Evolutionary conservation across 352 stramenopile genomes (phyloP).

Genomic region (Globisporangium spinosum): DNA sequence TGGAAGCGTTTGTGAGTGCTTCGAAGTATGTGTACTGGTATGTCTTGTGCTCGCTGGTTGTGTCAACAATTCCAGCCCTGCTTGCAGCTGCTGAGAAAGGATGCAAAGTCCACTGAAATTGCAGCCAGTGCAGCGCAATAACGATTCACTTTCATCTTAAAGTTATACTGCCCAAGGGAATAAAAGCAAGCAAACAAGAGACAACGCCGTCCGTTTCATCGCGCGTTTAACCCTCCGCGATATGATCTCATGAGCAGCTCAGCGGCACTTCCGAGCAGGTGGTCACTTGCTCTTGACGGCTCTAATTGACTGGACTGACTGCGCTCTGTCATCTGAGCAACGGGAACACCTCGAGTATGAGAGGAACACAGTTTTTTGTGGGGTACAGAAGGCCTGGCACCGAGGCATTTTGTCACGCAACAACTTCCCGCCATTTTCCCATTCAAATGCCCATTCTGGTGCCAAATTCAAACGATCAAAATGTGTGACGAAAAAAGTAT

Average conservation of each 20-base stretch:
- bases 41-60: not conserved
- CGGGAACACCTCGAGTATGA: not conserved
- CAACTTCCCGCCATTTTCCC: not conserved
- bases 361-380: not conserved
- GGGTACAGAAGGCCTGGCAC: not conserved
- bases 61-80: slow-evolving; percentile 33
- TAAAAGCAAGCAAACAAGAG: not conserved
- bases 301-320: not conserved
- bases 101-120: slow-evolving; percentile 6
- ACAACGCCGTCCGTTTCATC: not conserved
- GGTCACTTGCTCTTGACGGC: not conserved
- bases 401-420: not conserved
- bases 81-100: slow-evolving; percentile 32
- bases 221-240: not conserved
- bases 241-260: not conserved
- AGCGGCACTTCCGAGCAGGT: not conserved
- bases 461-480: slow-evolving; percentile 6
- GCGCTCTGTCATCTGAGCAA: not conserved
- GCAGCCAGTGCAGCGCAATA: not conserved
- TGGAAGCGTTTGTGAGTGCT: not conserved
- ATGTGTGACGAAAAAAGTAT: slow-evolving; percentile 4
- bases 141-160: slow-evolving; percentile 1
- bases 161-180: not conserved
- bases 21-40: not conserved
- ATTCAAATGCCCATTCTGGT: not conserved